A percentile compares a stretch with the other conserved stretches of the same genome.
Evolutionary conservation across 192 early-diverging fungal species (phyloP).

Genomic region (Nowakowskiella sp.): DNA sequence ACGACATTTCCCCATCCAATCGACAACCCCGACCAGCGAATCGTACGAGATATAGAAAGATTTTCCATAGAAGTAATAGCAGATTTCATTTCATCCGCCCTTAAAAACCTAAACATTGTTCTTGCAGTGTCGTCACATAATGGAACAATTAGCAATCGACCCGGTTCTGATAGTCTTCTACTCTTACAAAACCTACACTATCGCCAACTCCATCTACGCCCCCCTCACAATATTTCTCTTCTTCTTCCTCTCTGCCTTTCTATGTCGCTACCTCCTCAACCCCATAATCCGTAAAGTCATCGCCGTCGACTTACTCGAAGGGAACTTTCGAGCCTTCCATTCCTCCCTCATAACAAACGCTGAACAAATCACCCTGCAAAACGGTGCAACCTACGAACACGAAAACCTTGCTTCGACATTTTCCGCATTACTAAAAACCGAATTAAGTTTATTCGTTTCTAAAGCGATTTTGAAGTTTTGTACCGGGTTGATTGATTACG

Average conservation of each 20-base stretch:
- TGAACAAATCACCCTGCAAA: slow-evolving; percentile 73
- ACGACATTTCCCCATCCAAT: neutral
- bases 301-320: slow-evolving; percentile 68
- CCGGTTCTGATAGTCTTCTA: slow-evolving; percentile 75
- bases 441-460: slow-evolving; percentile 42
- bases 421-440: slow-evolving; percentile 40
- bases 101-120: neutral
- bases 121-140: slow-evolving; percentile 40
- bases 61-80: slow-evolving; percentile 45
- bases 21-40: slow-evolving; percentile 65
- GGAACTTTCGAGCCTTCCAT: slow-evolving; percentile 70
- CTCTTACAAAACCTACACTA: slow-evolving; percentile 57
- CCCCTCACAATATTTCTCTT: slow-evolving; percentile 66
- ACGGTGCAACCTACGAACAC: slow-evolving; percentile 64
- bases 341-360: slow-evolving; percentile 63
- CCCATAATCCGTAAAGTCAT: slow-evolving; percentile 71
- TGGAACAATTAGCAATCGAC: slow-evolving; percentile 56
- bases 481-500: slow-evolving; percentile 62
- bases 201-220: slow-evolving; percentile 55
- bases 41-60: slow-evolving; percentile 83
- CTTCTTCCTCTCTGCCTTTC: slow-evolving; percentile 53
- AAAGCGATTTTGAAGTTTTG: slow-evolving; percentile 37
- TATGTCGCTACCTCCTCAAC: slow-evolving; percentile 58
- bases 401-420: slow-evolving; percentile 45
- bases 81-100: neutral